Percentiles rank a stretch among this genome's conserved stretches.
These are phyloP conservation scores for Kodamaea kakaduensis DNA, from an alignment of 805 yeast genomes.

Conservation along the genomic window DNA sequence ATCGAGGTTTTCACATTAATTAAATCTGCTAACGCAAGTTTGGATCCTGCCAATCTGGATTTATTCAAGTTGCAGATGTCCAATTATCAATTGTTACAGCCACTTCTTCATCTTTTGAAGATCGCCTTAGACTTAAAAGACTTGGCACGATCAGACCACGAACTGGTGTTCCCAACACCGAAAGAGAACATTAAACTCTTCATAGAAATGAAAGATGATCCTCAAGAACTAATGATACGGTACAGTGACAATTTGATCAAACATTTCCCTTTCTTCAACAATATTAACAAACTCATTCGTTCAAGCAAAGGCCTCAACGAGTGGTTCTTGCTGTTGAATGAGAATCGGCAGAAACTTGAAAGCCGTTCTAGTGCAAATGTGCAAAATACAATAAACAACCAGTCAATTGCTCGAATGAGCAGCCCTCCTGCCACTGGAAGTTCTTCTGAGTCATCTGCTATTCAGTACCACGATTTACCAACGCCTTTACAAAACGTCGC, in stretches of 20 bases:
- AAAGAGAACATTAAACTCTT: neutral
- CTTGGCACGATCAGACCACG: neutral
- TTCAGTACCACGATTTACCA: slow-evolving; percentile 1
- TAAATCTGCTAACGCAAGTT: slow-evolving; percentile 13
- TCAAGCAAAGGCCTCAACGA: slow-evolving; percentile 19
- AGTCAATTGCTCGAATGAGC: neutral
- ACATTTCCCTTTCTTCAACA: slow-evolving; percentile 26
- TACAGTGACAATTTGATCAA: slow-evolving; percentile 21
- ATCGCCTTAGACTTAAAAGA: slow-evolving; percentile 16
- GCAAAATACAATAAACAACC: no score
- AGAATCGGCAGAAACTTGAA: slow-evolving; percentile 7
- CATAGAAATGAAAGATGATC: slow-evolving; percentile 9
- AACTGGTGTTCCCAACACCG: neutral
- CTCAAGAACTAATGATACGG: slow-evolving; percentile 12
- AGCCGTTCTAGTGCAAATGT: neutral
- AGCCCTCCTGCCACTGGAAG: no score
- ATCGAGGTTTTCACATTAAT: slow-evolving; percentile 18
- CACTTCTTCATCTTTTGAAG: slow-evolving; percentile 28
- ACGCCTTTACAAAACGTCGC: neutral
- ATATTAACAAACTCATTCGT: slow-evolving; percentile 25
- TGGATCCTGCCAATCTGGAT: slow-evolving; percentile 12
- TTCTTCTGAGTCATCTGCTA: no score
- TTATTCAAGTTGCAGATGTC: slow-evolving; percentile 22
- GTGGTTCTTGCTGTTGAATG: slow-evolving; percentile 22
- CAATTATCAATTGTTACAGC: slow-evolving; percentile 31